phyloP scores from a whole-genome alignment of 352 stramenopile genomes.

The Globisporangium carolinianum region DNA sequence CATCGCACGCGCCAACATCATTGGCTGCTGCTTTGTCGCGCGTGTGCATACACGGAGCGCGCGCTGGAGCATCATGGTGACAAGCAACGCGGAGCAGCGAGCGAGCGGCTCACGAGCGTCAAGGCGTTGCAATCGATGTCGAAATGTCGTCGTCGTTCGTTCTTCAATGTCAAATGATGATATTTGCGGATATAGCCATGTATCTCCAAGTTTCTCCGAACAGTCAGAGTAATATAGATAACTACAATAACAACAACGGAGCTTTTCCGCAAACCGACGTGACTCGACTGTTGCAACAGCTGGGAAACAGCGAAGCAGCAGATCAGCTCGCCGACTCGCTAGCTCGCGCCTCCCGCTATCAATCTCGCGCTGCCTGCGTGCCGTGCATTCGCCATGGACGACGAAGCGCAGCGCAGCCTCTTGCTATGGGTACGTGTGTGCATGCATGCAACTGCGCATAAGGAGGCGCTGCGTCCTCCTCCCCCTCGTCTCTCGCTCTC shows the following conservation, averaged over 20 bases:
- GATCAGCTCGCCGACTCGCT: neutral
- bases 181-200: no score
- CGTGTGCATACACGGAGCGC: neutral
- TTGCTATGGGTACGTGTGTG: constrained; percentile 56
- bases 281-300: no score
- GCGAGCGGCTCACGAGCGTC: neutral
- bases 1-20: neutral
- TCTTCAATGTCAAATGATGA: no score
- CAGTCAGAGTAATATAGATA: neutral
- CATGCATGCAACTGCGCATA: neutral
- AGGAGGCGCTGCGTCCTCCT: no score
- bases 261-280: no score
- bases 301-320: no score
- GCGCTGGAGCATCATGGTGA: constrained; percentile 5
- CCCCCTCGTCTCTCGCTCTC: neutral
- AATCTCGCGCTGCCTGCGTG: neutral
- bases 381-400: constrained; percentile 36
- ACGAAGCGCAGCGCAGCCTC: constrained; percentile 65
- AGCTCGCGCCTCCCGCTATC: neutral
- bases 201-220: neutral
- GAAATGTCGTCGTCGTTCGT: no score
- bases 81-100: neutral
- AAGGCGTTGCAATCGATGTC: neutral
- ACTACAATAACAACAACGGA: neutral
- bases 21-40: no score